Base-by-base conservation (phyloP, 73 alveolate genomes). In the Paramecium octaurelia region DNA sequence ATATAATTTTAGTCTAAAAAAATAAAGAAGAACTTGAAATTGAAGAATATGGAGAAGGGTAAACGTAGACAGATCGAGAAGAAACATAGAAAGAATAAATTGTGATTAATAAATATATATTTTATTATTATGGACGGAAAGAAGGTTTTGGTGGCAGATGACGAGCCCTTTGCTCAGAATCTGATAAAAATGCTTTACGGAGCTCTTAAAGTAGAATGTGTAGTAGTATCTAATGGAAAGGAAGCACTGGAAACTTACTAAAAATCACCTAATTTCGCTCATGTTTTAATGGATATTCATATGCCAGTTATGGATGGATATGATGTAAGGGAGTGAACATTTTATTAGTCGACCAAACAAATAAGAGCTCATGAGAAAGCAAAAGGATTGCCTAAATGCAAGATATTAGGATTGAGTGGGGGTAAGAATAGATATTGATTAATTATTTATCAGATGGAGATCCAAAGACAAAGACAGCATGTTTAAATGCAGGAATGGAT, bases 1-100 rank as follows among this genome's bases (percentile, higher is more conserved):
- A 35, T 23, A 34, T 7, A 36, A 36, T 36, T 2, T 38, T 38
- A 89, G 94, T 70, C 75, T 18, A 89, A 71, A 46, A 89, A 89
- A 71, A 89, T 89, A 69, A 89, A 71, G 71, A 89, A 89, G 85
- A 83, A 60, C 38, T 83, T 71, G 27, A 89, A 89, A 14, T 73
- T 89, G 36, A 89, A 89, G 54, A 89, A 89, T 58, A 89, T 89
- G 94, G 77, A 89, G 20, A 89, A 89, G n/a, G 90, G 91, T 23
- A 89, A 89, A 48, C 76, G 94, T 70, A 69, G 58, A 24, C 12
- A 42, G 57, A 80, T 80, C 6, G 91, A 80, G 54, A 46, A 24
- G 31, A 80, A 35, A 43, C 84, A 64, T 11, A 64, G 84, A 24
- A 64, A 34, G 50, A 64, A 64, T 75, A 75, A 38, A 75, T 75